Percentiles rank a stretch among this genome's conserved stretches.
Evolutionary conservation across 1,139 yeast species (phyloP).

Genomic region (Candida gigantensis): DNA sequence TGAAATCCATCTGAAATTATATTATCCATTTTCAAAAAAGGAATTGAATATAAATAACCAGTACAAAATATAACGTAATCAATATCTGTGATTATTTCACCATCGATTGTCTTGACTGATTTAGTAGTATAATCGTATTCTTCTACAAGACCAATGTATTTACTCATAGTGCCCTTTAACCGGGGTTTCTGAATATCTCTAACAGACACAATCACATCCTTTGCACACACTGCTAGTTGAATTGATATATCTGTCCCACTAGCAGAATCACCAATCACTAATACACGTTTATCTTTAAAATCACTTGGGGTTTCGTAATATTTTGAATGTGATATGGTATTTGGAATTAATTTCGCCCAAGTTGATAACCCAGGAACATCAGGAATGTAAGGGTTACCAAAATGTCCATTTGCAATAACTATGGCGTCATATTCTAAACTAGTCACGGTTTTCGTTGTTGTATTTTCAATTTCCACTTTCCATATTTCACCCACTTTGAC

Average conservation of each 20-base stretch:
- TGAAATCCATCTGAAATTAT: slow-evolving; percentile 33
- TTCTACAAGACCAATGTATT: slow-evolving; percentile 31
- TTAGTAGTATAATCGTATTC: slow-evolving; percentile 26
- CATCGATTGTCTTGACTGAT: slow-evolving; percentile 31
- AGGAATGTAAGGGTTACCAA: slow-evolving; percentile 47
- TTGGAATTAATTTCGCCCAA: slow-evolving; percentile 36
- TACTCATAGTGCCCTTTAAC: slow-evolving; percentile 15
- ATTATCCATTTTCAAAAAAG: slow-evolving; percentile 33
- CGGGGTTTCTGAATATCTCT: too few relatives aligned
- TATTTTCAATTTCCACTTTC: slow-evolving; percentile 17
- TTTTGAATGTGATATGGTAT: slow-evolving; percentile 44
- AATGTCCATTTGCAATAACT: slow-evolving; percentile 52
- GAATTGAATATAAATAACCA: slow-evolving; percentile 47
- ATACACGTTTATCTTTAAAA: slow-evolving; percentile 39
- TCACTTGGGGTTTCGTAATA: slow-evolving; percentile 35
- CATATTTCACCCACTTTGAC: slow-evolving; percentile 19
- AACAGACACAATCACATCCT: slow-evolving; percentile 38
- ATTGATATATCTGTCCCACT: slow-evolving; percentile 51
- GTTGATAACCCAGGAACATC: slow-evolving; percentile 39
- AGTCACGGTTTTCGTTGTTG: slow-evolving; percentile 7
- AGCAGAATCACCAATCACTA: slow-evolving; percentile 49
- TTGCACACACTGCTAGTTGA: slow-evolving; percentile 42
- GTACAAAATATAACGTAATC: slow-evolving; percentile 50
- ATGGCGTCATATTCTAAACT: slow-evolving; percentile 43
- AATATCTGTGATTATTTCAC: slow-evolving; percentile 26